A percentile compares a stretch with the other conserved stretches of the same genome.
phyloP scores from a whole-genome alignment of 257 asterid species.

The Dorcoceras hygrometricum region DNA sequence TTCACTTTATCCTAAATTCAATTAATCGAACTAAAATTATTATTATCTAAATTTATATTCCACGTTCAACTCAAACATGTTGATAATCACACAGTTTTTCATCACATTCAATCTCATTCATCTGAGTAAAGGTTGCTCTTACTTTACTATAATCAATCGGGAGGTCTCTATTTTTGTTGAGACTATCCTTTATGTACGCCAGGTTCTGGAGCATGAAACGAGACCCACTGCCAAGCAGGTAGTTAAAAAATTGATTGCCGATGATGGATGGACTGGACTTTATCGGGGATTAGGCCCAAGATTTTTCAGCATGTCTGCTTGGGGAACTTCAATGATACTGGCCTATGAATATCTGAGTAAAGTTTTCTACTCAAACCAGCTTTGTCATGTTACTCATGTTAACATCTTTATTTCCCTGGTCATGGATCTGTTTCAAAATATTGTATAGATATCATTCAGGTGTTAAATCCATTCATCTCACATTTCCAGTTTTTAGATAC shows the following conservation, averaged over 20 bases:
- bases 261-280: conserved; percentile 92
- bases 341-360: conserved; percentile 95
- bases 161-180: conserved; percentile 4
- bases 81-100: too few relatives aligned
- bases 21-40: too few relatives aligned
- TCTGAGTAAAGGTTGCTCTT: too few relatives aligned
- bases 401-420: conserved; percentile 3
- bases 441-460: neutral
- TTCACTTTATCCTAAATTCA: too few relatives aligned
- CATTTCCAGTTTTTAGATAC: neutral
- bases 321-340: conserved; percentile 99
- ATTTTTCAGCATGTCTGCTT: conserved; percentile 97
- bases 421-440: neutral
- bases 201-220: conserved; percentile 78
- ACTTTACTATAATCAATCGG: neutral
- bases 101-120: too few relatives aligned
- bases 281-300: conserved; percentile 97
- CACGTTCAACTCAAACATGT: too few relatives aligned
- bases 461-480: neutral
- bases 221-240: conserved; percentile 78
- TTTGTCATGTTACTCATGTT: neutral
- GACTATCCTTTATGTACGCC: conserved; percentile 27
- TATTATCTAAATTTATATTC: too few relatives aligned
- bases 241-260: conserved; percentile 66
- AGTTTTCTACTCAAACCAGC: conserved; percentile 11